Evolutionary conservation across 2,329 filamentous ascomycete genomes (phyloP), one percentile per base, ranked within the genome.

Genomic region (Trichoderma simmonsii): DNA sequence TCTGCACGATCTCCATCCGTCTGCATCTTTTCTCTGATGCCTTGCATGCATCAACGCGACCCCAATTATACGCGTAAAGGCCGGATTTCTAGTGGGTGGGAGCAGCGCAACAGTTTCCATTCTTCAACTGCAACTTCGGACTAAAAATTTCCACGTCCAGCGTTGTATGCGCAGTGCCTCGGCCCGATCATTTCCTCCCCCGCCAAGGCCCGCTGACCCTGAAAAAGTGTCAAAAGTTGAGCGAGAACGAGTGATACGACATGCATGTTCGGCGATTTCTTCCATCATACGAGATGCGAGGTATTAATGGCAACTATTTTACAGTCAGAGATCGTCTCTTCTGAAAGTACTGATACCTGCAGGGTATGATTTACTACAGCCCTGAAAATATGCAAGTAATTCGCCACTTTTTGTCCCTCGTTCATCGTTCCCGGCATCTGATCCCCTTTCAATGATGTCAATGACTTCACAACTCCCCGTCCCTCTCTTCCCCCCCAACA

Each of bases 121-220:
- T n/a, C n/a, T n/a, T n/a, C n/a, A n/a, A n/a, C n/a, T n/a, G 34
- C 34, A 59, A 18, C 56, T 59, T 30, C 15, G 24, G 26, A 59
- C 56, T 30, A 59, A 30, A 12, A 59, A 30, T 3, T 30, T 12
- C 56, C 56, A 32, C 34, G 15, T 21, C 43, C 43, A 51, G 18
- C 43, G 43, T 21, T 34, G 28, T 34, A 60, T 30, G 59, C 59
- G 36, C 34, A 32, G 8, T 56, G 64, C 64, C 51, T 67, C 64
- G 64, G 64, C n/a, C 64, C 64, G 64, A 67, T 60, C 57, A 60
- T 24, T 60, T 32, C 15, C 48, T 18, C 64, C 63, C 63, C 64
- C 64, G 64, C 64, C 48, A 39, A 67, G 64, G 36, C 30, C 48
- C 48, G 63, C 63, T 26, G 63, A 54, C 21, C 63, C 63, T 54